Evolutionary conservation across 2,329 filamentous ascomycete species (phyloP).

Genomic region (Epichloe uncinata): DNA sequence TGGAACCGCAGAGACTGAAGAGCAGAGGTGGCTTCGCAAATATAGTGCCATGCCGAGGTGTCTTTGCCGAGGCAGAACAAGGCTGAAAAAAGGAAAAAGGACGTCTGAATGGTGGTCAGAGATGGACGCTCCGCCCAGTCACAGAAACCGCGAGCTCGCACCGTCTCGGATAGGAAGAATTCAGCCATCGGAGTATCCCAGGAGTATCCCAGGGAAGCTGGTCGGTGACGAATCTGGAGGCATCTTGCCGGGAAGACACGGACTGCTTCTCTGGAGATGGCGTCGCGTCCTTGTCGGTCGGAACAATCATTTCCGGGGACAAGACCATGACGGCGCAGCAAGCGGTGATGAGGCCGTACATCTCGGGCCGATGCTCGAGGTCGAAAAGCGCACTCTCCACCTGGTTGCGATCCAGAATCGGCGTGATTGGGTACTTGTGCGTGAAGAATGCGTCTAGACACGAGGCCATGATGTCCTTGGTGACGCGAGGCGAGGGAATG

Average conservation of each 20-base stretch:
- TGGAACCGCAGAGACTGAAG: constrained; percentile 16
- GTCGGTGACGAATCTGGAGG: not conserved
- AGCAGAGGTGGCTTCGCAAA: constrained; percentile 17
- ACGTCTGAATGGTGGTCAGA: constrained; percentile 16
- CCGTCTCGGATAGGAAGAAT: constrained; percentile 16
- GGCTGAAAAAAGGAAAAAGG: constrained; percentile 19
- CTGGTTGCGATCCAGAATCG: constrained; percentile 14
- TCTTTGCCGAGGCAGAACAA: constrained; percentile 19
- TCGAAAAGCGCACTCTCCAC: constrained; percentile 9
- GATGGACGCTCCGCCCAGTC: constrained; percentile 15
- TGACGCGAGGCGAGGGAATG: not conserved
- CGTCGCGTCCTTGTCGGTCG: not conserved
- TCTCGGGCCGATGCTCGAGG: constrained; percentile 8
- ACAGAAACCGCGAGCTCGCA: constrained; percentile 13
- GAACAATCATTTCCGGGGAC: constrained; percentile 14
- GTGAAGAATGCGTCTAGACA: constrained; percentile 20
- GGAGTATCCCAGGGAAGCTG: constrained; percentile 2
- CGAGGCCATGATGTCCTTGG: constrained; percentile 9
- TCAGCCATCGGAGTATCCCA: constrained; percentile 7
- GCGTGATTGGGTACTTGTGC: constrained; percentile 22
- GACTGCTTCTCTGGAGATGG: not conserved
- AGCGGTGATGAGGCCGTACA: constrained; percentile 15
- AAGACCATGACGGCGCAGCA: constrained; percentile 17
- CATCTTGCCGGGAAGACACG: not conserved
- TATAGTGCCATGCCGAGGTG: constrained; percentile 21